Base-by-base conservation (phyloP, 768 basidiomycete genomes). In the Xerocomellus chrysenteron region DNA sequence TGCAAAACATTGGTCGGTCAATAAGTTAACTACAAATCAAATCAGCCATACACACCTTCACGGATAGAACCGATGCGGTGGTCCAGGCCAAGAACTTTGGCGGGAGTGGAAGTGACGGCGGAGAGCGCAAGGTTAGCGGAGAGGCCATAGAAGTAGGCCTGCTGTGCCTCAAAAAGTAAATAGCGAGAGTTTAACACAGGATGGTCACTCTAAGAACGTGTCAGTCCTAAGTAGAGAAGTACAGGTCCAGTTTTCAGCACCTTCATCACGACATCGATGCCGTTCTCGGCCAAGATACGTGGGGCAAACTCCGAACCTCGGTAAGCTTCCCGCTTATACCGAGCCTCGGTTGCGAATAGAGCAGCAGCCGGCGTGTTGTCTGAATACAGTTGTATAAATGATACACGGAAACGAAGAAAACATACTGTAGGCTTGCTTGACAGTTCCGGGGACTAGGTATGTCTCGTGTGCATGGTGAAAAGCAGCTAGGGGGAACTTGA, bases 381-480 rank as follows among this genome's bases (percentile, higher is more conserved):
- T 80, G 36, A 26, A 46, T 42, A 58, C 2, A 41, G 39, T 52
- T 48, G 19, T 8, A n/a, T 47, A 26, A 50, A 21, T 32, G 33
- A 36, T 1, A 50, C 28, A 46, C 26, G n/a, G 14, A 52, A 28
- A 52, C 16, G 4, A 54, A 54, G 14, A 45, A 26, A 41, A 51
- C 61, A 21, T 58, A 72, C 72, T 68, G 54, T 79, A 94, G 58
- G 87, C 83, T 69, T 81, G 76, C 72, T 93, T 95, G 58, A 98
- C 74, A 5, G 88, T 73, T 24, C 84, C 83, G 1, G 94, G 91
- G 24, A 94, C 88, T n/a, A 97, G 80, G 73, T 92, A 97, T 2
- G 92, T 84, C 69, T 96, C 93, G 52, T 92, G 86, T 9, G 93
- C 94, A 66, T 92, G 88, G 65, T 94, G 92, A 66, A 94, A 85